Base-by-base conservation (phyloP, 2,329 filamentous ascomycete genomes). In the Colletotrichum tamarilloi region DNA sequence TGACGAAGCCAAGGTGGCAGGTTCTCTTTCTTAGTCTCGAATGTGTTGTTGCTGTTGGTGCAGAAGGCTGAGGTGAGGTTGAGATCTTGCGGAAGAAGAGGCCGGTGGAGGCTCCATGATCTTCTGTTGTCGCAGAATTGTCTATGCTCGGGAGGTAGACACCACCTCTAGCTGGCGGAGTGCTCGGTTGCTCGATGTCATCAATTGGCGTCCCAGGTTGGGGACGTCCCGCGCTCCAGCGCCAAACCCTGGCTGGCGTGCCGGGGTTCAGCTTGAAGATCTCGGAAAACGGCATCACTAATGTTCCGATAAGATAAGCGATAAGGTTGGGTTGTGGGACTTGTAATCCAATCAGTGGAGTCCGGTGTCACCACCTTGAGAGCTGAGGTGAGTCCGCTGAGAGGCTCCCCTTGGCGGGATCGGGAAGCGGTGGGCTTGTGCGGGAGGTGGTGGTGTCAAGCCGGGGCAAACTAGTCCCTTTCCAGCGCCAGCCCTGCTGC, bases 121-220 rank as follows among this genome's bases (percentile, higher is more conserved):
- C 42, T 49, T 49, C 68, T 19, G 63, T 62, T 64, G 72, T 74
- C 68, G 67, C 67, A 67, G 72, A 72, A 46, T 72, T 53, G 68
- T 74, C 72, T 62, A 72, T 62, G 68, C 68, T 68, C 24, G 57
- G 68, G 59, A 74, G 49, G 67, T 73, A 70, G 70, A 70, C 67
- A 70, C 70, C 70, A 67, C 70, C 70, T 66, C 70, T 70, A 55
- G 67, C 67, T 56, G 70, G 60, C 68, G 38, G 62, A 67, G 67
- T 74, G 72, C 63, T 72, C 62, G 72, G 72, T 74, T 68, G 72
- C 55, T 74, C 72, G 72, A 74, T 74, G 72, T 74, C 72, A 72
- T 72, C 68, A 63, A 74, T 53, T 57, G 42, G 56, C 42, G 56
- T 58, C 19, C 68, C 68, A 68, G 32, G 22, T 30, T 67, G 68